Percentiles rank a stretch among this genome's conserved stretches.
These are phyloP conservation scores for Melastoma candidum DNA, from an alignment of 441 rosid genomes.

Conservation along the genomic window DNA sequence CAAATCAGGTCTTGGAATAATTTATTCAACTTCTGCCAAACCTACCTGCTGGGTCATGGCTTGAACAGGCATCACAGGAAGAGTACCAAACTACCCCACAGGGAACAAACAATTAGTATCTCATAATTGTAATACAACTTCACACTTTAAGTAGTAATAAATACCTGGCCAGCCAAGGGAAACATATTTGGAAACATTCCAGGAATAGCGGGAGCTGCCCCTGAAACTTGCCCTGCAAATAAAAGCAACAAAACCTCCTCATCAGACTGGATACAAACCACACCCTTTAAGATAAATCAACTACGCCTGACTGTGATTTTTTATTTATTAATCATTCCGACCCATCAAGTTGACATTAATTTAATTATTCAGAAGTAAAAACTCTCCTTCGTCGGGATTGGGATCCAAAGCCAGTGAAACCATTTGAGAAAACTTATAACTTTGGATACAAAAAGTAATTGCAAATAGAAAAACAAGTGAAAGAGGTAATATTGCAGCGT, in stretches of 20 bases:
- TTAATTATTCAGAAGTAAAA: no score
- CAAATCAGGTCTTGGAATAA: not conserved
- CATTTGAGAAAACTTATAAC: no score
- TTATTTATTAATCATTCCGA: no score
- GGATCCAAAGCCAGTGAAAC: no score
- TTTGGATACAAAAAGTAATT: no score
- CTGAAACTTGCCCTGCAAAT: not conserved
- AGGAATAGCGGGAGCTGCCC: slow-evolving; percentile 14
- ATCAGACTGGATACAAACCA: no score
- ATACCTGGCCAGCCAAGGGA: slow-evolving; percentile 21
- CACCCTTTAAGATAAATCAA: no score
- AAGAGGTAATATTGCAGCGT: slow-evolving; percentile 21
- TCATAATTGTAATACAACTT: not conserved
- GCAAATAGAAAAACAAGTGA: slow-evolving; percentile 11
- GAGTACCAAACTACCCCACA: slow-evolving; percentile 20
- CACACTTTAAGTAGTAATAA: slow-evolving; percentile 4
- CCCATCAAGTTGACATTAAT: no score
- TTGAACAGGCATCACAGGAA: slow-evolving; percentile 25
- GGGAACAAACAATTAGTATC: not conserved
- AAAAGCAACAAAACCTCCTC: not conserved
- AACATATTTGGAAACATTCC: slow-evolving; percentile 21
- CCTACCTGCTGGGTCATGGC: slow-evolving; percentile 29
- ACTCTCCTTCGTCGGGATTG: no score
- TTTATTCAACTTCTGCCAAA: not conserved
- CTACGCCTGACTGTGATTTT: no score